A percentile compares a stretch with the other conserved stretches of the same genome.
These are phyloP conservation scores for Elsinoe perseae DNA, from an alignment of 2,329 filamentous ascomycete genomes.

Conservation along the genomic window DNA sequence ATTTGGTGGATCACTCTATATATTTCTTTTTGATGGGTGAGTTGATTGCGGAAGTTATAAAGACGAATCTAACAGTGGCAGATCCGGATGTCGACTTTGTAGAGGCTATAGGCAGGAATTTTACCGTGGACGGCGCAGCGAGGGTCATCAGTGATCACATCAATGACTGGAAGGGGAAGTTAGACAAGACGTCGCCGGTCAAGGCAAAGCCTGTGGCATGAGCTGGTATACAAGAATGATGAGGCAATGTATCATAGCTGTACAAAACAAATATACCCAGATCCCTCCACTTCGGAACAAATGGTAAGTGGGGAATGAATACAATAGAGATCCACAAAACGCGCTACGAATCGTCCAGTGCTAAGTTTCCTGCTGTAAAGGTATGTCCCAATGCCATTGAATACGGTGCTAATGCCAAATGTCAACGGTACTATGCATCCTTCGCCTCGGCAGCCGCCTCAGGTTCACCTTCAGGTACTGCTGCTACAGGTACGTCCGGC, in stretches of 20 bases:
- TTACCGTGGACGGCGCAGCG: conserved; percentile 79
- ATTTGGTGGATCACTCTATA: conserved; percentile 96
- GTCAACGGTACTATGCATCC: neutral
- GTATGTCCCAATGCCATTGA: neutral
- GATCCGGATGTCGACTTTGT: conserved; percentile 98
- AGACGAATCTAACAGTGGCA: conserved; percentile 25
- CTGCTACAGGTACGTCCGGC: neutral
- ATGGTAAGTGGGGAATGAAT: neutral
- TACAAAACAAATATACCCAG: conserved; percentile 15
- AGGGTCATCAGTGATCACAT: conserved; percentile 81
- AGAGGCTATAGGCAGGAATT: conserved; percentile 89
- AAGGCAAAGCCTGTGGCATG: conserved; percentile 3
- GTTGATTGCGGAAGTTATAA: conserved; percentile 24
- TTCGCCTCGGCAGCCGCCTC: neutral
- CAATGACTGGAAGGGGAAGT: conserved; percentile 59
- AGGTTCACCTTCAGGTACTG: neutral
- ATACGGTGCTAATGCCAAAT: neutral
- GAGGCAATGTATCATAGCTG: conserved; percentile 16
- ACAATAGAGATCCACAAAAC: conserved; percentile 18
- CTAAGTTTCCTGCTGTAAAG: neutral
- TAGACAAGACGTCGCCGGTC: conserved; percentile 37
- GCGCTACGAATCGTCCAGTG: neutral
- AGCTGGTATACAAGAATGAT: neutral
- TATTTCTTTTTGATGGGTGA: conserved; percentile 96
- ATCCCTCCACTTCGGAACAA: neutral